Evolutionary conservation across 1,284 basidiomycete species (phyloP).

Genomic region (Ustilago hordei): DNA sequence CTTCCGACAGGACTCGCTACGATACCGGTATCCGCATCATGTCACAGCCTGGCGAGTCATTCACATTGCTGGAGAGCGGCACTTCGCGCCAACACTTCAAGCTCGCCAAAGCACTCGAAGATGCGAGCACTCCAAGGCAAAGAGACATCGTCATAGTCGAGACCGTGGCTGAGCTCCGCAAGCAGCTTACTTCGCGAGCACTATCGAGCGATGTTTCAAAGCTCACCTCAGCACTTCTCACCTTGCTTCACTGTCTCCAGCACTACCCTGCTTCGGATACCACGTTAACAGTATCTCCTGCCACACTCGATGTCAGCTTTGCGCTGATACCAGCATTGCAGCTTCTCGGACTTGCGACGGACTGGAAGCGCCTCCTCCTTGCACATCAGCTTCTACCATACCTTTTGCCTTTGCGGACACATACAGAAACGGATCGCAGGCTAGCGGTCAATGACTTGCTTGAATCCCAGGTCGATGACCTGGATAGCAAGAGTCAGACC

Average conservation of each 20-base stretch:
- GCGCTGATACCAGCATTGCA: conserved; percentile 50
- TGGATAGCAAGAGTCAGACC: neutral
- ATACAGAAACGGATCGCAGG: neutral
- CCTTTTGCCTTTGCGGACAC: conserved; percentile 1
- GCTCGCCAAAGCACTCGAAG: conserved; percentile 48
- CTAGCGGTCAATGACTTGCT: neutral
- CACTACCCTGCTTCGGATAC: conserved; percentile 27
- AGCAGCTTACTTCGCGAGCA: conserved; percentile 20
- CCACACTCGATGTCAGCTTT: conserved; percentile 28
- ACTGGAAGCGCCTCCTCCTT: conserved; percentile 38
- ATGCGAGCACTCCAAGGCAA: conserved; percentile 5
- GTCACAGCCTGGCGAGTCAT: conserved; percentile 20
- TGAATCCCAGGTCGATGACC: neutral
- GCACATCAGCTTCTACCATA: conserved; percentile 40
- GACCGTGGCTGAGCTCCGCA: conserved; percentile 22
- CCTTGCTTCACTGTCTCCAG: conserved; percentile 43
- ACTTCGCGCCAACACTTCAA: conserved; percentile 52
- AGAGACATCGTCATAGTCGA: conserved; percentile 30
- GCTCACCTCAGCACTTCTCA: conserved; percentile 26
- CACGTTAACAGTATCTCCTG: neutral
- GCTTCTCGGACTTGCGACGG: conserved; percentile 32
- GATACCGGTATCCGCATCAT: conserved; percentile 6
- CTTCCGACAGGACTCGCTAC: neutral
- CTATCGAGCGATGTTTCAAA: conserved; percentile 18
- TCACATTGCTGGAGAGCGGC: conserved; percentile 54